Conservation (phyloP, 768 basidiomycete genomes). For the Favolaschia claudopus region DNA sequence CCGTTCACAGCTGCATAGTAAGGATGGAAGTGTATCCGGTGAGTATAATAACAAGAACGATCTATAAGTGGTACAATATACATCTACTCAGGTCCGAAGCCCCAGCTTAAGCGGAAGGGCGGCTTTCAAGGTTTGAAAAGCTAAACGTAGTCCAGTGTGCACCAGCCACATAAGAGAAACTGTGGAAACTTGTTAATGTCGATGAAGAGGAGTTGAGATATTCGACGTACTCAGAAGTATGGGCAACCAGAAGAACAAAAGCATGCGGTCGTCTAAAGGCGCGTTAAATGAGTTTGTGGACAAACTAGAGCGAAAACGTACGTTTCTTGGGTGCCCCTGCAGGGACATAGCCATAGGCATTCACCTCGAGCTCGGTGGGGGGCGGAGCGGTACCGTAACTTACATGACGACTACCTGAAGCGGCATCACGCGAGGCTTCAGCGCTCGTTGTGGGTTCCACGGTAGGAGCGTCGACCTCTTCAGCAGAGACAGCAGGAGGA, state of each 20-base stretch:
- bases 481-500: conserved; percentile 20
- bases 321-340: conserved; percentile 71
- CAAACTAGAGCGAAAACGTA: conserved; percentile 43
- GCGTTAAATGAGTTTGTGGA: conserved; percentile 11
- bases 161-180: conserved; percentile 71
- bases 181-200: conserved; percentile 31
- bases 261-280: conserved; percentile 79
- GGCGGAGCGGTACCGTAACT: conserved; percentile 55
- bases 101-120: conserved; percentile 54
- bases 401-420: conserved; percentile 46
- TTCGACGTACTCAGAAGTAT: conserved; percentile 74
- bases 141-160: conserved; percentile 61
- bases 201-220: neutral
- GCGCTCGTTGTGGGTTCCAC: conserved; percentile 11
- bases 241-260: conserved; percentile 86
- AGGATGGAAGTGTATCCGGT: too few relatives aligned
- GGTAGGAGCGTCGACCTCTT: conserved; percentile 26
- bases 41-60: too few relatives aligned
- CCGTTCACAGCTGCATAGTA: too few relatives aligned
- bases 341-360: conserved; percentile 73
- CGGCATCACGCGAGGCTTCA: conserved; percentile 26
- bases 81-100: conserved; percentile 39
- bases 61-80: conserved; percentile 8
- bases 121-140: conserved; percentile 56
- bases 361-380: conserved; percentile 71